A percentile compares a stretch with the other conserved stretches of the same genome.
Evolutionary conservation across 441 rosid genomes (phyloP).

Genomic region (Populus hybrid): DNA sequence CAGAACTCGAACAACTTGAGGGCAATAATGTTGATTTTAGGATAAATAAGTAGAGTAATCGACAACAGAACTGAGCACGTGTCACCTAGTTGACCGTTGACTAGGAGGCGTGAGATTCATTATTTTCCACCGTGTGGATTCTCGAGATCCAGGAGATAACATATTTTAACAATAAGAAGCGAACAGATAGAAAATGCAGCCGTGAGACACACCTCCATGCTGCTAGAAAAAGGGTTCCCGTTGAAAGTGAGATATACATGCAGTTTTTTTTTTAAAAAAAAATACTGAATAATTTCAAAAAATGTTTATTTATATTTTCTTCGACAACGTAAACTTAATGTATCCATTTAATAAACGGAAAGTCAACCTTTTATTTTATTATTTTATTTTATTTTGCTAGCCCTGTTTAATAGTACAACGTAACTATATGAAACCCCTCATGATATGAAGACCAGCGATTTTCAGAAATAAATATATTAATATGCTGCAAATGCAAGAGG

Average conservation of each 20-base stretch:
- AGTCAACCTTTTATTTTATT: neutral
- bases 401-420: neutral
- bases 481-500: too few relatives aligned
- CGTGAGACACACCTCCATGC: neutral
- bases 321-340: neutral
- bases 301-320: neutral
- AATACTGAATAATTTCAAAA: neutral
- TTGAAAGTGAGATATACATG: too few relatives aligned
- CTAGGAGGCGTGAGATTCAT: neutral
- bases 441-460: too few relatives aligned
- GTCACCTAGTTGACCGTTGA: neutral
- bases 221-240: neutral
- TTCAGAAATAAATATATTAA: too few relatives aligned
- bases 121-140: neutral
- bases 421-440: too few relatives aligned
- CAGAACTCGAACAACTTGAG: neutral
- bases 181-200: neutral
- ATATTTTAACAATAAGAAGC: neutral
- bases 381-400: neutral
- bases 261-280: too few relatives aligned
- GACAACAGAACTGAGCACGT: neutral
- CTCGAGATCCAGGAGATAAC: neutral
- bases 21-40: neutral
- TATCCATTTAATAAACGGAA: too few relatives aligned
- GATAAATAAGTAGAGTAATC: neutral